Percentiles rank a stretch among this genome's conserved stretches.
These are phyloP conservation scores for Lodderomyces elongisporus DNA, from an alignment of 1,139 yeast species.

Conservation along the genomic window DNA sequence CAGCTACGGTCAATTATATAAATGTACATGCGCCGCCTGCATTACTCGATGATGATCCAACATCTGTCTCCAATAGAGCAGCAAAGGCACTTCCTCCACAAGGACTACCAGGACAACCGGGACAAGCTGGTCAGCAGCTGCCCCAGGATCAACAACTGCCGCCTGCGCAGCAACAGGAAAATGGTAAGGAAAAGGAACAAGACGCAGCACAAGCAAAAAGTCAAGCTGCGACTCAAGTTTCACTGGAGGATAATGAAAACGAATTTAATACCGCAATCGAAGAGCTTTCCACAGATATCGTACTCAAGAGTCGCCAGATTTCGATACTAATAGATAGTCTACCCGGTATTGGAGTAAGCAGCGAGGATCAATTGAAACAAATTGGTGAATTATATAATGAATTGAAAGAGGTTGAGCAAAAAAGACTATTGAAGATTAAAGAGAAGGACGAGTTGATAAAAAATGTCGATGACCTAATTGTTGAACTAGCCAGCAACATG, in stretches of 20 bases:
- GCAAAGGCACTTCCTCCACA: constrained; percentile 45
- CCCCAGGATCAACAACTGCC: constrained; percentile 6
- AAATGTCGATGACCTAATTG: constrained; percentile 66
- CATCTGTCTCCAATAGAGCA: constrained; percentile 37
- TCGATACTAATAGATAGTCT: constrained; percentile 79
- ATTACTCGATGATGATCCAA: constrained; percentile 34
- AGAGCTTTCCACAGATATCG: constrained; percentile 77
- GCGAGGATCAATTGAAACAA: constrained; percentile 61
- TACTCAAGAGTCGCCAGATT: constrained; percentile 81
- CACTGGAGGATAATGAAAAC: constrained; percentile 24
- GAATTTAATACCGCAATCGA: constrained; percentile 54
- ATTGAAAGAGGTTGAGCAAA: constrained; percentile 55
- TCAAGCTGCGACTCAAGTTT: neutral
- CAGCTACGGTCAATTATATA: constrained; percentile 83
- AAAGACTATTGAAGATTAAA: constrained; percentile 52
- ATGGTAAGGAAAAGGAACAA: neutral
- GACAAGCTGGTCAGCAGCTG: constrained; percentile 9
- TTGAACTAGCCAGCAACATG: constrained; percentile 47
- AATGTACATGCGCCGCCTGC: constrained; percentile 47
- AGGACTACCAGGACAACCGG: constrained; percentile 19
- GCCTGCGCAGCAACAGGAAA: neutral
- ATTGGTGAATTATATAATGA: constrained; percentile 64
- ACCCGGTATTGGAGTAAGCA: constrained; percentile 90
- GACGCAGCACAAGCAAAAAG: constrained; percentile 10
- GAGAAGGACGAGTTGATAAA: constrained; percentile 62